Base-by-base conservation (phyloP, 805 yeast species). In the Lipomyces chichibuensis region DNA sequence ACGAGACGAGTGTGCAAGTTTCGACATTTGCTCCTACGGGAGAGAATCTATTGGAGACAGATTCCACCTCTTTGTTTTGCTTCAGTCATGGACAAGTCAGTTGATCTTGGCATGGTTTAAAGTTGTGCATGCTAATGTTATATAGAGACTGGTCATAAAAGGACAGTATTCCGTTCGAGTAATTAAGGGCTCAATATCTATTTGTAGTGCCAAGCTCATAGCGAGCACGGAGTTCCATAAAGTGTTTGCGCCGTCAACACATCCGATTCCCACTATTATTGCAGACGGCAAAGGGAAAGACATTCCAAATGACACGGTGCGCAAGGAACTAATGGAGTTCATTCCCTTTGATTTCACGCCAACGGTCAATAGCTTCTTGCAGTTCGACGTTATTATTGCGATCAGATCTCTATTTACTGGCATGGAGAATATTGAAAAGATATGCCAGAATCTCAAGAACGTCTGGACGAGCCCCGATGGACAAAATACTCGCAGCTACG, bases 121-220 rank as follows among this genome's bases (percentile, higher is more conserved):
- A 37, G 17, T n/a, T n/a, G 14, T 17, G 17, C 49, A 4, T 43
- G 33, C 55, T 52, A 52, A 52, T 25, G 20, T 14, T 11, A 14
- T 17, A 59, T 39, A 73, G 63, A 68, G 69, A 8, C 59, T 77
- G 17, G 75, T 71, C 3, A 68, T 77, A 13, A 62, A 67, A 2
- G 81, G 81, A 11, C 73, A 73, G 64, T 78, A 69, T 66, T 52
- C 54, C 1, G 52, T 79, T 35, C 62, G 62, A 2, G 78, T 79
- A 0, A 62, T 73, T 17, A 69, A 70, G 53, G 81, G 81, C 11
- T 70, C 75, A 0, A 71, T 79, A 2, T 49, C 57, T 7, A 7
- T 79, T 3, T 65, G 73, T 52, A 80, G 80, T 7, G 73, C 75
- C 8, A 55, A 49, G 13, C 43, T 75, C 8, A 60, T 60, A 5